A percentile compares a stretch with the other conserved stretches of the same genome.
Evolutionary conservation across 176 grass and related monocot genomes (phyloP).

Genomic region (Ensete glaucum): DNA sequence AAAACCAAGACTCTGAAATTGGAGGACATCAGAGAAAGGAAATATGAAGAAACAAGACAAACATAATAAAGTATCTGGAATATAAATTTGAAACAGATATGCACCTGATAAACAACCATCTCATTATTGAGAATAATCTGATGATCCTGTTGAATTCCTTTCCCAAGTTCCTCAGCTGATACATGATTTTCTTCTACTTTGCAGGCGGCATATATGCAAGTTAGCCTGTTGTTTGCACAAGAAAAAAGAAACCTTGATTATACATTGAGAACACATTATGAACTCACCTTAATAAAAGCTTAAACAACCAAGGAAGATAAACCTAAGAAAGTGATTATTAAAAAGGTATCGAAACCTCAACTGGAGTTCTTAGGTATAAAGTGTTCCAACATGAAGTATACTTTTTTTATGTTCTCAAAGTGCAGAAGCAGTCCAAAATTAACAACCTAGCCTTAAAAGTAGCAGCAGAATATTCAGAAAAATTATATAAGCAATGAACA

Average conservation of each 20-base stretch:
- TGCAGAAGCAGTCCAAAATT: neutral
- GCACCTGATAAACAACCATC: slow-evolving; percentile 79
- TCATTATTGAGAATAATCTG: slow-evolving; percentile 94
- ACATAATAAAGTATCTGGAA: slow-evolving; percentile 9
- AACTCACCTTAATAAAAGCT: neutral
- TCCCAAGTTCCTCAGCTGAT: slow-evolving; percentile 94
- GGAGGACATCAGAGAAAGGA: slow-evolving; percentile 19
- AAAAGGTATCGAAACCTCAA: neutral
- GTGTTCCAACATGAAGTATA: neutral
- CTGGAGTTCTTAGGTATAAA: neutral
- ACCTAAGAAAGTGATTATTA: neutral
- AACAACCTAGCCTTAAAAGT: neutral
- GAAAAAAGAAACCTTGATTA: slow-evolving; percentile 14
- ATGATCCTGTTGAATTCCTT: slow-evolving; percentile 91
- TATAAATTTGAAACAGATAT: slow-evolving; percentile 17
- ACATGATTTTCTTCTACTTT: slow-evolving; percentile 99
- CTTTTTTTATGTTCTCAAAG: neutral
- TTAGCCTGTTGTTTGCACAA: slow-evolving; percentile 57
- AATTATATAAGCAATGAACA: neutral
- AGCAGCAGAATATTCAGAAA: neutral
- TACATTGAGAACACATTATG: neutral
- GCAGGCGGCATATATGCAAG: slow-evolving; percentile 94
- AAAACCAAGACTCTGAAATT: slow-evolving; percentile 67
- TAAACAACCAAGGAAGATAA: slow-evolving; percentile 8
- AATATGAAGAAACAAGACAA: neutral